These are phyloP conservation scores for Ophiorrhiza pumila DNA, from an alignment of 257 asterid genomes.

Conservation along the genomic window DNA sequence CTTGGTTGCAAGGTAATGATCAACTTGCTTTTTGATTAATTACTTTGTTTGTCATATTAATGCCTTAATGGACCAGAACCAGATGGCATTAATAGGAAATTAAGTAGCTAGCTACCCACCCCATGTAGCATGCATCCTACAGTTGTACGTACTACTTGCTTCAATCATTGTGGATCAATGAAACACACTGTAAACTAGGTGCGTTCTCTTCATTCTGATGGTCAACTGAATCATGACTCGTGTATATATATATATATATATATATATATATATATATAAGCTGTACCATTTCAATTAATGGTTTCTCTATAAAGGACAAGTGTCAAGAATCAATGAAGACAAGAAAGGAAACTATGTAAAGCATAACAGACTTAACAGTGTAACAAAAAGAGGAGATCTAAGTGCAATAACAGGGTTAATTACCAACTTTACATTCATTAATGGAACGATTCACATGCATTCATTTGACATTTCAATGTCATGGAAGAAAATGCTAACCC, in stretches of 20 bases:
- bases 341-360: too few species aligned
- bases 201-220: neutral
- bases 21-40: neutral
- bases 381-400: too few species aligned
- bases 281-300: neutral
- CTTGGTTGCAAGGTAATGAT: neutral
- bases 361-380: too few species aligned
- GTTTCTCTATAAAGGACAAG: neutral
- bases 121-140: too few species aligned
- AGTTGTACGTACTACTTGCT: neutral
- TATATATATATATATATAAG: too few species aligned
- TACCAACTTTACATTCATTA: neutral
- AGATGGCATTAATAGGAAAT: neutral
- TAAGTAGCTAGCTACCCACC: too few species aligned
- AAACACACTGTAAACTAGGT: neutral
- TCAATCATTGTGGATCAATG: neutral
- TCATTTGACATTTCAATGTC: neutral
- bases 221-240: slow-evolving; percentile 2
- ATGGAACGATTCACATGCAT: neutral
- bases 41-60: neutral
- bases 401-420: too few species aligned
- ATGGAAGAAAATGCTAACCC: neutral
- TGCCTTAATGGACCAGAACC: too few species aligned
- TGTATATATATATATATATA: too few species aligned
- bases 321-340: too few species aligned